Evolutionary conservation across 2,329 filamentous ascomycete genomes (phyloP), one percentile per base, ranked within the genome.

Genomic region (Calonectria montana): DNA sequence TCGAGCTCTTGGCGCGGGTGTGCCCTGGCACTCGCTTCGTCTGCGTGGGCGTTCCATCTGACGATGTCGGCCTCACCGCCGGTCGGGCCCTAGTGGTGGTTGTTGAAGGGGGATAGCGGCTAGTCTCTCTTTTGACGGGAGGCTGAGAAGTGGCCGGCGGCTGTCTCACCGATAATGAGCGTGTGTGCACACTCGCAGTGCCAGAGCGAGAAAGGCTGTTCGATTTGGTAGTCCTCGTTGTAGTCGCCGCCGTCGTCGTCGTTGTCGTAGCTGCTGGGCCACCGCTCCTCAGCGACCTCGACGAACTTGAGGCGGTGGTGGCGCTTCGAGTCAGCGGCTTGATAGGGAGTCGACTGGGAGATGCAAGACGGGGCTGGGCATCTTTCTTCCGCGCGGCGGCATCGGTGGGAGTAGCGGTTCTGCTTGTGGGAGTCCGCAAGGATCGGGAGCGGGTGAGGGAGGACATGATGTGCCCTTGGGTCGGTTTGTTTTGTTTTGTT

Each of bases 321-420:
- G 80, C 75, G 23, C 81, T 81, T 47, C 84, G 80, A 27, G 82
- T 79, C 61, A 79, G 74, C 37, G 86, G 86, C 77, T 87, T 89
- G 75, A 87, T 79, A 45, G 88, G 88, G 37, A 90, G 81, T 45
- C 88, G 85, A 77, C 86, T 90, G 2, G 88, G 87, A 12, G 88
- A 89, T 21, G 75, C 78, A 75, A 80, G 85, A 69, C 85, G 82
- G 29, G 78, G 68, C 45, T 81, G 80, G 72, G 65, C 72, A 50
- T 67, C 76, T 63, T 29, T 74, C 59, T 35, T 62, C 18, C 61
- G 59, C 9, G 76, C 35, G 6, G 70, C 35, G 15, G 72, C 31
- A 39, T 77, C 76, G 18, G 75, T 37, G 35, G 71, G 35, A 69
- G 63, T 53, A 45, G 73, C 71, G 57, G 77, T 53, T 6, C 77